These are phyloP conservation scores for Pseudocercospora pini-densiflorae DNA, from an alignment of 2,329 filamentous ascomycete genomes.

Conservation along the genomic window DNA sequence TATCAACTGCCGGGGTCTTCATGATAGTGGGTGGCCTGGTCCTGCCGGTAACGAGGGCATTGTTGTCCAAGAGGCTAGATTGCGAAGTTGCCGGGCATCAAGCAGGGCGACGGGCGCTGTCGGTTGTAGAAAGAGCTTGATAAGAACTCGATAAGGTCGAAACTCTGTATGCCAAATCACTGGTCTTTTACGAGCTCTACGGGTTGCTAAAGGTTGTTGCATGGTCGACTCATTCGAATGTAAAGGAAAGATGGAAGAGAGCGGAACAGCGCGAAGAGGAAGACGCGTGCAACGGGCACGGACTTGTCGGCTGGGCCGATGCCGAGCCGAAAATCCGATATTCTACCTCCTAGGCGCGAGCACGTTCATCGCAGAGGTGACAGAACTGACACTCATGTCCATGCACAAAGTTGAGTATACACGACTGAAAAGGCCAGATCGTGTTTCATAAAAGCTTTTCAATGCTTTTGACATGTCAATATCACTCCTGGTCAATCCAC, in stretches of 20 bases:
- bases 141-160: not conserved
- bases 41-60: not conserved
- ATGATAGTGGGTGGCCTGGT: constrained; percentile 10
- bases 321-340: not conserved
- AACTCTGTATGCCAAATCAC: not conserved
- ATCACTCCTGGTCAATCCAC: constrained; percentile 54
- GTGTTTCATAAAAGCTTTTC: no score
- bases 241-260: no score
- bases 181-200: not conserved
- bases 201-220: not conserved
- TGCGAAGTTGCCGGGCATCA: not conserved
- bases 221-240: not conserved
- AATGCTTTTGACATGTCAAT: no score
- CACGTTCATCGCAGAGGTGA: no score
- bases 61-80: not conserved
- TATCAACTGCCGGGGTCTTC: constrained; percentile 6
- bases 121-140: not conserved
- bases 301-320: not conserved
- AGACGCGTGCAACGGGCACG: no score
- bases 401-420: no score
- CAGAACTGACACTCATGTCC: no score
- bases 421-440: no score
- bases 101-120: not conserved
- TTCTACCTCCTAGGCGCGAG: no score
- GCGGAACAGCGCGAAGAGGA: no score